Conservation (phyloP, 805 yeast species). For the Yamadazyma insecticola region DNA sequence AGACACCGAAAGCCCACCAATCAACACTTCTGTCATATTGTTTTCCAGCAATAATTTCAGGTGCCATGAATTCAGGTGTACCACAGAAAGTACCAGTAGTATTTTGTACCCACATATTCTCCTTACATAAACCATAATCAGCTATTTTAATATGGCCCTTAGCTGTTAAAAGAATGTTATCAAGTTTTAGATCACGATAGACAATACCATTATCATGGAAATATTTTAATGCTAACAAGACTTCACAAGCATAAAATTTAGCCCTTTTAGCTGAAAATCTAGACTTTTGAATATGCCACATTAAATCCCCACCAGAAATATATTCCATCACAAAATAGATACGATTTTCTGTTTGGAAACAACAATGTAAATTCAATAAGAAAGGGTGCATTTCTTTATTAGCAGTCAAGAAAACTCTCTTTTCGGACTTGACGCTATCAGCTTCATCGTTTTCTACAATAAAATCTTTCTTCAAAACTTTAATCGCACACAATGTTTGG, state of each 20-base stretch:
- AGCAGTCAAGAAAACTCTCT: constrained; percentile 81
- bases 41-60: constrained; percentile 91
- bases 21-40: constrained; percentile 92
- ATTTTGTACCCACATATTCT: constrained; percentile 77
- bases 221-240: constrained; percentile 81
- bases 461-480: constrained; percentile 93
- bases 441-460: constrained; percentile 95
- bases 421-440: constrained; percentile 91
- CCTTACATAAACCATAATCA: constrained; percentile 97
- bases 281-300: constrained; percentile 98
- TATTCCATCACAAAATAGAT: constrained; percentile 98
- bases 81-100: constrained; percentile 97
- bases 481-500: constrained; percentile 83
- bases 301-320: constrained; percentile 95
- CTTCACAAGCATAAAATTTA: constrained; percentile 97
- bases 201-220: constrained; percentile 95
- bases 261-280: constrained; percentile 88
- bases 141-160: constrained; percentile 95
- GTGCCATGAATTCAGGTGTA: constrained; percentile 99
- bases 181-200: constrained; percentile 93
- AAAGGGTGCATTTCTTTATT: constrained; percentile 91
- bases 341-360: constrained; percentile 97
- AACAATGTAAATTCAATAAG: constrained; percentile 82
- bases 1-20: constrained; percentile 99
- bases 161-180: constrained; percentile 82